Conservation (phyloP, 345 rosid species). For the Populus simonii region DNA sequence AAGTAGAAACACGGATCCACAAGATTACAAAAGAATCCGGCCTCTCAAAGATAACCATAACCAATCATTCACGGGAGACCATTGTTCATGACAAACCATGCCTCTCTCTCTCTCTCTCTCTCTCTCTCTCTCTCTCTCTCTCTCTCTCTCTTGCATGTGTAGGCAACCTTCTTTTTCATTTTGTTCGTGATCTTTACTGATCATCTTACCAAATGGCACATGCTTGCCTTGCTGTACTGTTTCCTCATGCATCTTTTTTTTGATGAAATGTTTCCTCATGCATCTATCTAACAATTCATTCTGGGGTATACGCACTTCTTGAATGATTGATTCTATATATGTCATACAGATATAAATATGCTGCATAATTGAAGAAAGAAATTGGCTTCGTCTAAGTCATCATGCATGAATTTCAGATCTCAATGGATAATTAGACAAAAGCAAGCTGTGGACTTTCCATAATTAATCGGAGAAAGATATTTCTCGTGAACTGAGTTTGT, state of each 20-base stretch:
- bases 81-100: not conserved
- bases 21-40: constrained; percentile 33
- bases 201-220: constrained; percentile 4
- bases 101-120: not conserved
- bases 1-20: constrained; percentile 32
- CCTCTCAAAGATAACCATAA: constrained; percentile 11
- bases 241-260: constrained; percentile 1
- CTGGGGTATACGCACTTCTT: not conserved
- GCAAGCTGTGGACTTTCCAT: too few species aligned
- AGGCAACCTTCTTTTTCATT: not conserved
- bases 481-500: too few species aligned
- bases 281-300: not conserved
- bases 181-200: not conserved
- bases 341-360: not conserved
- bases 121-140: not conserved
- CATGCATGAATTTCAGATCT: not conserved
- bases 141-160: not conserved
- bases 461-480: too few species aligned
- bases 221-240: constrained; percentile 34
- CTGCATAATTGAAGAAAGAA: not conserved
- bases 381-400: not conserved
- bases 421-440: too few species aligned
- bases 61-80: not conserved
- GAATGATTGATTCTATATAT: not conserved
- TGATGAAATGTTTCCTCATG: not conserved